Evolutionary conservation across 2,329 filamentous ascomycete genomes (phyloP).

Genomic region (Zymoseptoria pseudotritici): DNA sequence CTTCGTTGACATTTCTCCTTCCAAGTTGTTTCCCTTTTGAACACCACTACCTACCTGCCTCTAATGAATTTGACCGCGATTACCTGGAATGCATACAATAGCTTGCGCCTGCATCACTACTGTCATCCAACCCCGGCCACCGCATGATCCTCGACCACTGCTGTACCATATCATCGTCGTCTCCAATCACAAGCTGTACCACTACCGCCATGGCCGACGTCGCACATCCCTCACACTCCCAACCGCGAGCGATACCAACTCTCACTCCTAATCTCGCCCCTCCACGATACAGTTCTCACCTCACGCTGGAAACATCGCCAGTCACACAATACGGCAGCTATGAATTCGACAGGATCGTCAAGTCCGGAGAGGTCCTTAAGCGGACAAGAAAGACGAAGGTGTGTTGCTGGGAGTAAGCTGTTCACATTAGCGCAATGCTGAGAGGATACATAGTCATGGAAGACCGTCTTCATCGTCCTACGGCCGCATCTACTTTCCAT

Average conservation of each 20-base stretch:
- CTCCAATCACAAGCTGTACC: neutral
- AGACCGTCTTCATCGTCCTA: constrained; percentile 78
- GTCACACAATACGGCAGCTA: constrained; percentile 95
- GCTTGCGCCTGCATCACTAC: neutral
- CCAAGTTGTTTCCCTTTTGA: neutral
- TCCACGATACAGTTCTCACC: constrained; percentile 13
- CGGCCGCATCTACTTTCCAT: constrained; percentile 84
- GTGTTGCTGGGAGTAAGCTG: constrained; percentile 11
- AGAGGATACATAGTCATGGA: constrained; percentile 64
- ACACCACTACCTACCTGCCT: neutral
- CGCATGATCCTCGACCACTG: neutral
- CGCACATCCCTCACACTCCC: constrained; percentile 4
- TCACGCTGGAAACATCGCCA: constrained; percentile 61
- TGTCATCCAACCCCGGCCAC: neutral
- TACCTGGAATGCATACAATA: neutral
- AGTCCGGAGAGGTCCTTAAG: constrained; percentile 78
- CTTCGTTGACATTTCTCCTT: neutral
- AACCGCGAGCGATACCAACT: constrained; percentile 5
- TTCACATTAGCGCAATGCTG: constrained; percentile 11
- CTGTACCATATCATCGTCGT: neutral
- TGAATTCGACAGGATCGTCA: constrained; percentile 89
- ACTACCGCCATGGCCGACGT: constrained; percentile 20
- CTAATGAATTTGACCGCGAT: neutral
- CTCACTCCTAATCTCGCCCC: neutral
- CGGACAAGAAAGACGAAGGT: constrained; percentile 92